Conservation (phyloP, 116 monocot species). For the Phalaenopsis hybrid region DNA sequence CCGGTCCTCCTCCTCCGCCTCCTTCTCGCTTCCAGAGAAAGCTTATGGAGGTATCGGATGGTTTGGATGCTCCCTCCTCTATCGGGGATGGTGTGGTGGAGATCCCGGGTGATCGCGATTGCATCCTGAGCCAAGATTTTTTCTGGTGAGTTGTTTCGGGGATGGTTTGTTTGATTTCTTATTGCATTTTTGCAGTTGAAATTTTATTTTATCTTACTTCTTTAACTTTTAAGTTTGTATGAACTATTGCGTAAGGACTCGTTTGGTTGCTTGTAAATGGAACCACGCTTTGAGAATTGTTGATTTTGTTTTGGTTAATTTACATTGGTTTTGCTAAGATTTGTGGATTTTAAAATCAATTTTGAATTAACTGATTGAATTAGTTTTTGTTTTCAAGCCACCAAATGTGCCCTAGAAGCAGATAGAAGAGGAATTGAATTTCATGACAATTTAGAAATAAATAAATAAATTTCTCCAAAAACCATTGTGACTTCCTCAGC, state of each 20-base stretch:
- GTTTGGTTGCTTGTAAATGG: neutral
- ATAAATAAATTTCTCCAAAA: neutral
- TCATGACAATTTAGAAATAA: slow-evolving; percentile 8
- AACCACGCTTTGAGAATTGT: neutral
- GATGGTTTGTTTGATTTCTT: neutral
- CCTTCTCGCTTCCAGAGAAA: slow-evolving; percentile 30
- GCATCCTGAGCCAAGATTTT: slow-evolving; percentile 93
- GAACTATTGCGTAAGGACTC: neutral
- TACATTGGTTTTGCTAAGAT: neutral
- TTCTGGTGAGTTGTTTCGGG: slow-evolving; percentile 45
- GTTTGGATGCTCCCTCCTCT: neutral
- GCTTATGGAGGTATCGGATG: slow-evolving; percentile 20
- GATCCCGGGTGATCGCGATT: slow-evolving; percentile 30
- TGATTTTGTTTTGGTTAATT: neutral
- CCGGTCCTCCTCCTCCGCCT: neutral
- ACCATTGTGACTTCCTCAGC: too few species aligned
- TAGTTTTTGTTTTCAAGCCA: neutral
- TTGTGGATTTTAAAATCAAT: neutral
- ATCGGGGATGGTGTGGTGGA: slow-evolving; percentile 3
- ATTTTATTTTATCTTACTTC: neutral
- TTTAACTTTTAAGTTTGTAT: neutral
- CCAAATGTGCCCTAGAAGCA: neutral
- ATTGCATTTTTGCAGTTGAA: neutral
- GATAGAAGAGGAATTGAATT: neutral
- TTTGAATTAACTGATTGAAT: neutral